These are phyloP conservation scores for Aspergillus thermomutatus DNA, from an alignment of 2,329 filamentous ascomycete genomes.

Conservation along the genomic window DNA sequence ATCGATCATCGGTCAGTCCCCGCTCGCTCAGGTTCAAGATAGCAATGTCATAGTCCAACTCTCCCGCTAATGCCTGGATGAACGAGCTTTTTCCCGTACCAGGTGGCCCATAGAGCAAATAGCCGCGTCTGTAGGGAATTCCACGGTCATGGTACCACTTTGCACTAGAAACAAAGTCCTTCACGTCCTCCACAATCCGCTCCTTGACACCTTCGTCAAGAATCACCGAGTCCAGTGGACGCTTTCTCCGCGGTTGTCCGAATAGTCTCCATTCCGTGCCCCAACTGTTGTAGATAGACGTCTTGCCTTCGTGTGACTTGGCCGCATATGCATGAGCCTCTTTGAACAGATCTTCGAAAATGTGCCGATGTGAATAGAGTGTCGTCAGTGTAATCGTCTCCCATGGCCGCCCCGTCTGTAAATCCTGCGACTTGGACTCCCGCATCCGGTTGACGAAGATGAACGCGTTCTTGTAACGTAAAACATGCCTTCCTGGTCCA, in stretches of 20 bases:
- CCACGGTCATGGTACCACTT: constrained; percentile 94
- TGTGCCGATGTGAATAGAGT: constrained; percentile 79
- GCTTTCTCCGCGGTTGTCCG: constrained; percentile 78
- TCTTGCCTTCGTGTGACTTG: constrained; percentile 84
- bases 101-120: constrained; percentile 83
- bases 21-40: constrained; percentile 89
- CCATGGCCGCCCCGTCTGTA: constrained; percentile 82
- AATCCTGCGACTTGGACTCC: constrained; percentile 73
- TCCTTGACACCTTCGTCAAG: constrained; percentile 82
- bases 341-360: constrained; percentile 85
- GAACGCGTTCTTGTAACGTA: constrained; percentile 83
- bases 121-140: constrained; percentile 86
- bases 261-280: constrained; percentile 82
- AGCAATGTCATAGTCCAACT: constrained; percentile 86
- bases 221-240: constrained; percentile 83
- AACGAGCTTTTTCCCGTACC: constrained; percentile 95
- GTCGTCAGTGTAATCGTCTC: constrained; percentile 92
- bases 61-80: constrained; percentile 90
- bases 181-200: constrained; percentile 72
- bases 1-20: constrained; percentile 82
- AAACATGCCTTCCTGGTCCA: constrained; percentile 81
- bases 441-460: constrained; percentile 84
- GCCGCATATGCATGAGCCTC: constrained; percentile 81
- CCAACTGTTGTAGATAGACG: constrained; percentile 81
- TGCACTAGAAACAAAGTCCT: constrained; percentile 73